A percentile compares a stretch with the other conserved stretches of the same genome.
Conservation (phyloP, 805 yeast genomes). For the Ogataea ramenticola region DNA sequence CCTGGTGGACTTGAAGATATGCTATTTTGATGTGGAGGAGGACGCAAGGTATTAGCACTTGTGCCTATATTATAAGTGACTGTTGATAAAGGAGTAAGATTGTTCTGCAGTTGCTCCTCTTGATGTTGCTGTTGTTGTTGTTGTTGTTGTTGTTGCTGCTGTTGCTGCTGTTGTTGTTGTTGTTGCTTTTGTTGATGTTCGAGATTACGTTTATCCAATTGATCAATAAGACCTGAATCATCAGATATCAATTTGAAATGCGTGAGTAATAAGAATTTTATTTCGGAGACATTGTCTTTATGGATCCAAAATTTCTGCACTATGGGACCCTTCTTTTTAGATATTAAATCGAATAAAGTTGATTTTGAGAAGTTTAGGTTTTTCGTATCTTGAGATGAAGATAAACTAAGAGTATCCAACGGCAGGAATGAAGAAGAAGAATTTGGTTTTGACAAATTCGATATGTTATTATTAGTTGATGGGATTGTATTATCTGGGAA, state of each 20-base stretch:
- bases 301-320: constrained; percentile 48
- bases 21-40: too few species aligned
- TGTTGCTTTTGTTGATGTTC: constrained; percentile 2
- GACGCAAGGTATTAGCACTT: too few species aligned
- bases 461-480: background rate
- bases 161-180: background rate
- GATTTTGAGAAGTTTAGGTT: constrained; percentile 8
- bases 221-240: constrained; percentile 22
- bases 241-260: constrained; percentile 31
- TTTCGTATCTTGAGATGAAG: constrained; percentile 3
- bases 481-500: constrained; percentile 7
- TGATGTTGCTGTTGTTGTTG: background rate
- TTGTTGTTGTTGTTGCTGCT: constrained; percentile 1
- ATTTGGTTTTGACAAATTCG: background rate
- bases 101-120: background rate
- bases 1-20: background rate
- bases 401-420: constrained; percentile 16
- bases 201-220: constrained; percentile 5
- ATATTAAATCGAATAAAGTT: constrained; percentile 29
- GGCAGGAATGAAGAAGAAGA: constrained; percentile 8
- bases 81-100: background rate
- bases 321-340: constrained; percentile 27
- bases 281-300: constrained; percentile 49
- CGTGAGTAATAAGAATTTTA: constrained; percentile 38
- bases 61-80: too few species aligned